phyloP scores from a whole-genome alignment of 148 eudicot genomes.

The Chenopodium album region DNA sequence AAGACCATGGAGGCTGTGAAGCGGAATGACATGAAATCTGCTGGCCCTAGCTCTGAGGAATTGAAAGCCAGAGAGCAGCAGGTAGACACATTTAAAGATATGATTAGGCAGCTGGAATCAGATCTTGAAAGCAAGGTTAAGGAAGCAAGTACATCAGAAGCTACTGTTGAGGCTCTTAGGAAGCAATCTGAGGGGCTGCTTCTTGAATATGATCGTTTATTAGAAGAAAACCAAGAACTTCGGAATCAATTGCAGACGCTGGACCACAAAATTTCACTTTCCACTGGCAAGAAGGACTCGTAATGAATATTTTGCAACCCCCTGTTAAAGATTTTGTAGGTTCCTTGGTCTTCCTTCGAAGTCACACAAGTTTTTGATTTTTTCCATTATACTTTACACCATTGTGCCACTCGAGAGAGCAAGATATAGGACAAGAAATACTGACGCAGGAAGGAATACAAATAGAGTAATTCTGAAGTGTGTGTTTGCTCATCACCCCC shows the following conservation, averaged over 20 bases:
- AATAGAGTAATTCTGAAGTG: neutral
- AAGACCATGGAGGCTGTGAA: conserved; percentile 48
- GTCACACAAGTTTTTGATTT: neutral
- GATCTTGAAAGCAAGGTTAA: conserved; percentile 45
- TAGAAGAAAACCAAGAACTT: conserved; percentile 57
- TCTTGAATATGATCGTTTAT: conserved; percentile 55
- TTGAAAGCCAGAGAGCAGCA: conserved; percentile 56
- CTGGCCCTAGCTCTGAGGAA: conserved; percentile 46
- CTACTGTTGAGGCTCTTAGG: conserved; percentile 44
- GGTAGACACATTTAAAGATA: conserved; percentile 38
- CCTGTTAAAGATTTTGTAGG: conserved; percentile 3
- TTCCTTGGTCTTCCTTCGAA: conserved; percentile 5
- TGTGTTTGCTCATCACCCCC: neutral
- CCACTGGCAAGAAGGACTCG: conserved; percentile 40
- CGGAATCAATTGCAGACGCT: conserved; percentile 38
- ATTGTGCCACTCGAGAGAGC: conserved; percentile 6
- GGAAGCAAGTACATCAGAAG: conserved; percentile 48
- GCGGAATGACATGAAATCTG: conserved; percentile 38
- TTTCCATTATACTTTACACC: neutral
- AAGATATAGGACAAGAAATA: neutral
- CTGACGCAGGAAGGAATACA: neutral
- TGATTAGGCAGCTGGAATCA: conserved; percentile 46
- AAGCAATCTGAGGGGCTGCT: conserved; percentile 60
- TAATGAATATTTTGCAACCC: conserved; percentile 9
- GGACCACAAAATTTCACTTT: conserved; percentile 36